These are phyloP conservation scores for Beauveria australis DNA, from an alignment of 2,329 filamentous ascomycete species.

Conservation along the genomic window DNA sequence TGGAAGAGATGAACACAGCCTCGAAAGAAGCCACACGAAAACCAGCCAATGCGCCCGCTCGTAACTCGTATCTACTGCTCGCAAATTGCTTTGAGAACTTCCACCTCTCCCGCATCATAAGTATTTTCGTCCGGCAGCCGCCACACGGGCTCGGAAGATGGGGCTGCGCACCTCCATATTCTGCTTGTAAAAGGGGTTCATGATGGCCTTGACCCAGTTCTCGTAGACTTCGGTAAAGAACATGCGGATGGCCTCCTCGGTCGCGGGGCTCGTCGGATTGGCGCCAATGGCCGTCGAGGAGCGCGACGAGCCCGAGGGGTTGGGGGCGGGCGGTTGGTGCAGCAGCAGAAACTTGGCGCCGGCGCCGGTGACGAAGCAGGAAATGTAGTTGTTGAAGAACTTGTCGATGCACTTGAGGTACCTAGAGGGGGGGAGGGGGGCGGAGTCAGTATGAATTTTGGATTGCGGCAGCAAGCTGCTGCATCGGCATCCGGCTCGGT, in stretches of 20 bases:
- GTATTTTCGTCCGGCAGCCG: constrained; percentile 87
- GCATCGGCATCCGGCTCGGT: not conserved
- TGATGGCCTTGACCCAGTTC: constrained; percentile 90
- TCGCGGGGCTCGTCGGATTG: constrained; percentile 81
- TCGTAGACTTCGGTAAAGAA: constrained; percentile 97
- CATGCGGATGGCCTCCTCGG: constrained; percentile 89
- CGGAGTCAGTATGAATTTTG: not conserved
- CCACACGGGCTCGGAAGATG: constrained; percentile 74
- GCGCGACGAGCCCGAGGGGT: constrained; percentile 36
- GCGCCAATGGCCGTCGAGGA: constrained; percentile 65
- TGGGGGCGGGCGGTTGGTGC: constrained; percentile 59
- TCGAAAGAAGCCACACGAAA: not conserved
- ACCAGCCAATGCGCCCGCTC: not conserved
- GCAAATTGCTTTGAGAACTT: too few species aligned
- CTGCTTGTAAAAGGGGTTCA: constrained; percentile 90
- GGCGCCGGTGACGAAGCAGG: constrained; percentile 85
- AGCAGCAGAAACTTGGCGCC: constrained; percentile 93
- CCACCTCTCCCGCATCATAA: constrained; percentile 39
- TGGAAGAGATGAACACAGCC: not conserved
- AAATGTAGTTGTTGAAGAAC: constrained; percentile 93
- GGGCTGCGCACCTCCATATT: constrained; percentile 82
- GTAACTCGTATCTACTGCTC: not conserved
- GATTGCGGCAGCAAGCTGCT: not conserved
- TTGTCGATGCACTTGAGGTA: constrained; percentile 96
- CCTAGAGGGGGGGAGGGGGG: constrained; percentile 36